Percentiles rank a stretch among this genome's conserved stretches.
These are phyloP conservation scores for Curvularia sp. DNA, from an alignment of 2,329 filamentous ascomycete genomes.

Conservation along the genomic window DNA sequence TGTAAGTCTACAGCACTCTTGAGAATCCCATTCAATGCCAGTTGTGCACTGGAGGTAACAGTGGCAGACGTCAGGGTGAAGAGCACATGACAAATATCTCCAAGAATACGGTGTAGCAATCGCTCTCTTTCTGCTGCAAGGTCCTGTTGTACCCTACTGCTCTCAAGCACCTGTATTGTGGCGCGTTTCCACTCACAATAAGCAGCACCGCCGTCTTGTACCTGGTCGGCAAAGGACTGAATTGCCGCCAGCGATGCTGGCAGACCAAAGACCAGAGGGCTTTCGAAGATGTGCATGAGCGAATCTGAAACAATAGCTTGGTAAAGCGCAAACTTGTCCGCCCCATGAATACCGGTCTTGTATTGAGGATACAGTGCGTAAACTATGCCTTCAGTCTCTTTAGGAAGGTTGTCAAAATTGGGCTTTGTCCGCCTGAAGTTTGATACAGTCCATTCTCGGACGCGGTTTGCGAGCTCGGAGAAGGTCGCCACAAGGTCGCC, in stretches of 20 bases:
- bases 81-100: constrained; percentile 33
- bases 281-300: constrained; percentile 41
- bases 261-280: constrained; percentile 37
- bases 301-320: constrained; percentile 40
- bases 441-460: constrained; percentile 77
- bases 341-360: constrained; percentile 12
- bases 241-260: constrained; percentile 28
- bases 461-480: constrained; percentile 67
- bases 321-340: constrained; percentile 43
- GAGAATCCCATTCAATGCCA: constrained; percentile 33
- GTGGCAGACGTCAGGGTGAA: constrained; percentile 34
- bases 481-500: constrained; percentile 70
- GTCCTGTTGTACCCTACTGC: constrained; percentile 15
- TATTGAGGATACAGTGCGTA: constrained; percentile 29
- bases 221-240: constrained; percentile 25
- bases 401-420: constrained; percentile 26
- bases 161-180: constrained; percentile 39
- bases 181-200: constrained; percentile 41
- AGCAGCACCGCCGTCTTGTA: constrained; percentile 27
- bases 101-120: constrained; percentile 28
- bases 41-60: constrained; percentile 26
- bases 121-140: constrained; percentile 23
- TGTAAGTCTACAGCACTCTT: constrained; percentile 37
- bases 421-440: constrained; percentile 71
- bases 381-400: constrained; percentile 28